Evolutionary conservation across 305 asterid species (phyloP).

Genomic region (Rubia tinctorum): DNA sequence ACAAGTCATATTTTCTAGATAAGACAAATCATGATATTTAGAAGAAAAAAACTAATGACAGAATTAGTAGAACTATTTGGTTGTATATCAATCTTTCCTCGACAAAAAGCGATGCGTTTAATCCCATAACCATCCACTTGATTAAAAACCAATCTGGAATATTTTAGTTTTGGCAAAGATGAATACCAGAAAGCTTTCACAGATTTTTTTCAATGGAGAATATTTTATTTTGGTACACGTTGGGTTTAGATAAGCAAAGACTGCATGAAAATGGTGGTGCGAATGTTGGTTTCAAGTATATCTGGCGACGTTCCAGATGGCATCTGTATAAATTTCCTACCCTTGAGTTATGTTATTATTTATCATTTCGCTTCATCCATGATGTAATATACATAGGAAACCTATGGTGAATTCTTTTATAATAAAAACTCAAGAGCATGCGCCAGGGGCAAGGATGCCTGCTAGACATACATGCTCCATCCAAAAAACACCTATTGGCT

Average conservation of each 20-base stretch:
- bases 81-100: neutral
- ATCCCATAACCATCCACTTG: conserved; percentile 46
- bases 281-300: conserved; percentile 56
- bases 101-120: conserved; percentile 27
- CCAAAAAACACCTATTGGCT: too few species aligned
- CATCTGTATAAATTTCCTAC: conserved; percentile 24
- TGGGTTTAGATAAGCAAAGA: conserved; percentile 63
- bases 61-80: conserved; percentile 39
- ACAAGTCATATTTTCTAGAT: too few species aligned
- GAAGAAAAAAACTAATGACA: neutral
- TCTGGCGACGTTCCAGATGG: conserved; percentile 54
- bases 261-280: conserved; percentile 60
- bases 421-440: conserved; percentile 14
- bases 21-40: too few species aligned
- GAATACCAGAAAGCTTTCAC: conserved; percentile 38
- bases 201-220: conserved; percentile 46
- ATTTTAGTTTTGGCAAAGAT: conserved; percentile 11
- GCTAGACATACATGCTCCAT: neutral
- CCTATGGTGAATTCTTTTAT: conserved; percentile 22
- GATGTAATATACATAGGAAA: conserved; percentile 57
- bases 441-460: too few species aligned
- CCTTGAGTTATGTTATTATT: conserved; percentile 34
- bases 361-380: conserved; percentile 64
- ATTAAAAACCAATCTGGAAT: conserved; percentile 9
- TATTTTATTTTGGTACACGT: conserved; percentile 33